Percentiles rank a stretch among this genome's conserved stretches.
Evolutionary conservation across 1,284 basidiomycete species (phyloP).

Genomic region (Pyrrhoderma lamaoense): DNA sequence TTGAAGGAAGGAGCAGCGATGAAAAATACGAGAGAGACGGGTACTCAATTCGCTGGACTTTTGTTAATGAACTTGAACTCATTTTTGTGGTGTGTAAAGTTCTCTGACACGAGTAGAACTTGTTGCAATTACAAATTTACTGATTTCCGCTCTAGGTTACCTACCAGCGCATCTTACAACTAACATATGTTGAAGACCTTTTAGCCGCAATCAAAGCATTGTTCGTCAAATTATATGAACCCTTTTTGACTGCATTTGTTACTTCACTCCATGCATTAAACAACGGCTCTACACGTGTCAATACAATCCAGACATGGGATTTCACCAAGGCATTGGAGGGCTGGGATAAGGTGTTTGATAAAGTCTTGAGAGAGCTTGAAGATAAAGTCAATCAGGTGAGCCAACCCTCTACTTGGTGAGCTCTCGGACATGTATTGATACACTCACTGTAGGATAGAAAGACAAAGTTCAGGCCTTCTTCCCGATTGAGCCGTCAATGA

Average conservation of each 20-base stretch:
- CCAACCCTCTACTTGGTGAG: slow-evolving; percentile 2
- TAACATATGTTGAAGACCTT: slow-evolving; percentile 91
- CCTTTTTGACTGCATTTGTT: slow-evolving; percentile 75
- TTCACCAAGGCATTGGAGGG: slow-evolving; percentile 66
- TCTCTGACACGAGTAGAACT: not conserved
- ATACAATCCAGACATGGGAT: slow-evolving; percentile 44
- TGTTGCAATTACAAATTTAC: not conserved
- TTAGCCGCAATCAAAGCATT: slow-evolving; percentile 72
- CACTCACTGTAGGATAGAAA: slow-evolving; percentile 55
- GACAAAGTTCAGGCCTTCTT: slow-evolving; percentile 44
- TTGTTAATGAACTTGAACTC: slow-evolving; percentile 87
- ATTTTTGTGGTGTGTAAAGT: slow-evolving; percentile 79
- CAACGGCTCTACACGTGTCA: slow-evolving; percentile 28
- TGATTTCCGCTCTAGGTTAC: slow-evolving; percentile 58
- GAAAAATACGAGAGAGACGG: slow-evolving; percentile 87
- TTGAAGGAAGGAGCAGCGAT: slow-evolving; percentile 73
- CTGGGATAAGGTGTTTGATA: slow-evolving; percentile 81
- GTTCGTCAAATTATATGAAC: slow-evolving; percentile 81
- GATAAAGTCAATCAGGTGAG: slow-evolving; percentile 64
- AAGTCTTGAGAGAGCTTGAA: slow-evolving; percentile 68
- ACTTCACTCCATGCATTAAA: slow-evolving; percentile 67
- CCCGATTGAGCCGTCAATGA: slow-evolving; percentile 35
- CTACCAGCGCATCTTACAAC: slow-evolving; percentile 93
- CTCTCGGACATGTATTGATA: slow-evolving; percentile 1
- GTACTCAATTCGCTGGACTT: slow-evolving; percentile 87